Evolutionary conservation across 2,329 filamentous ascomycete genomes (phyloP).

Genomic region (Aspergillus fumigatiaffinis): DNA sequence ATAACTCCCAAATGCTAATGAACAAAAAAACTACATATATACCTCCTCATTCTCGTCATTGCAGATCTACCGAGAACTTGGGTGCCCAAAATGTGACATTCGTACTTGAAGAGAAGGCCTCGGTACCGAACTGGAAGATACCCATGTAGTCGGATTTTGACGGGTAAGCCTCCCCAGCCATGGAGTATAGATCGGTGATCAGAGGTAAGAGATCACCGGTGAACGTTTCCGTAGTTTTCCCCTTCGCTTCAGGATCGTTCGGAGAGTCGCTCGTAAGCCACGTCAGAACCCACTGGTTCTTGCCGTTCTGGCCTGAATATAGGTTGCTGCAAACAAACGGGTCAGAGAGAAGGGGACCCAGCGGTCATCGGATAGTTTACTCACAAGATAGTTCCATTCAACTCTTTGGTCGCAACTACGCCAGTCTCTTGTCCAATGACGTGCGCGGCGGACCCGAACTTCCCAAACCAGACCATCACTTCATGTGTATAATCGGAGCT

Average conservation of each 20-base stretch:
- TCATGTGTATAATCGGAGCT: background rate
- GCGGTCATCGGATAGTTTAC: background rate
- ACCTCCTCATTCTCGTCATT: background rate
- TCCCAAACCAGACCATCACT: background rate
- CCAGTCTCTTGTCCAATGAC: background rate
- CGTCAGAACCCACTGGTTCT: constrained; percentile 30
- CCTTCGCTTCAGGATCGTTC: constrained; percentile 1
- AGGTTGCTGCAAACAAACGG: background rate
- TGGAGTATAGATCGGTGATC: constrained; percentile 38
- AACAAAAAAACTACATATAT: background rate
- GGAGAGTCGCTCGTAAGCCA: constrained; percentile 43
- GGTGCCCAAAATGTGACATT: constrained; percentile 50
- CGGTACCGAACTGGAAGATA: constrained; percentile 51
- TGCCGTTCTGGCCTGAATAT: background rate
- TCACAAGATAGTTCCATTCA: background rate
- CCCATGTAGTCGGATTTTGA: constrained; percentile 46
- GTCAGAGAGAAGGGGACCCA: background rate
- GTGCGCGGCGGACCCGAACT: background rate
- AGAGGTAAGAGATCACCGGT: constrained; percentile 47
- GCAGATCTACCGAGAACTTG: constrained; percentile 12
- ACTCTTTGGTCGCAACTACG: background rate
- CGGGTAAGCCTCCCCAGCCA: constrained; percentile 36
- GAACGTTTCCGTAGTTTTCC: constrained; percentile 35
- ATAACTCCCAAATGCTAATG: background rate
- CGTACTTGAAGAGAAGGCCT: constrained; percentile 43